Evolutionary conservation across 2,329 filamentous ascomycete genomes (phyloP).

Genomic region (Aspergillus terreus): DNA sequence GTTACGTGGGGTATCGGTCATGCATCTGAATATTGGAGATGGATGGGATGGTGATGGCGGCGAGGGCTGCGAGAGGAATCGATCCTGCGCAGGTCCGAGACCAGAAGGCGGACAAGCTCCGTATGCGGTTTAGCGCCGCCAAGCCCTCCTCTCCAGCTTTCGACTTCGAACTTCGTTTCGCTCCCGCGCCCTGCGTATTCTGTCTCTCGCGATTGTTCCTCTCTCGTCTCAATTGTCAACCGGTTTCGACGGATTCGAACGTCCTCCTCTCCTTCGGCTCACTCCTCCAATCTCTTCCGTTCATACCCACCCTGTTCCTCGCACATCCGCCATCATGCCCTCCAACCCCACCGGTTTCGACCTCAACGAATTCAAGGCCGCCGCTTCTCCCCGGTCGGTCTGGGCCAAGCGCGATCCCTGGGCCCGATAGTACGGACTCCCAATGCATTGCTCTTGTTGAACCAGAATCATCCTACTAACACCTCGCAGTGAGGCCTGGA

Average conservation of each 20-base stretch:
- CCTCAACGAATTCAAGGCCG: conserved; percentile 71
- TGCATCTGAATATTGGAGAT: conserved; percentile 14
- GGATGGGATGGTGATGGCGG: conserved; percentile 10
- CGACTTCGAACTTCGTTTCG: conserved; percentile 20
- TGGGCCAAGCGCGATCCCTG: conserved; percentile 57
- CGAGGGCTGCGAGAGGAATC: conserved; percentile 4
- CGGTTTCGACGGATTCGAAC: conserved; percentile 12
- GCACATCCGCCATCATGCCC: conserved; percentile 43
- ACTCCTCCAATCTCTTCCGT: neutral
- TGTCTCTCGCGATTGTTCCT: neutral
- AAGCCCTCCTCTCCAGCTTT: conserved; percentile 18
- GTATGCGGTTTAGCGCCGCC: conserved; percentile 32
- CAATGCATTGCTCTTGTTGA: neutral
- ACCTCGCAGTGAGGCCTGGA: conserved; percentile 77
- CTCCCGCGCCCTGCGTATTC: conserved; percentile 1
- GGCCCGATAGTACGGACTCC: conserved; percentile 53
- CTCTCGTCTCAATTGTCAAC: conserved; percentile 10
- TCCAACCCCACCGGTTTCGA: conserved; percentile 85
- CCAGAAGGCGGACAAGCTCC: conserved; percentile 8
- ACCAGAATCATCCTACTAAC: conserved; percentile 15
- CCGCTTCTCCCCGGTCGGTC: conserved; percentile 57
- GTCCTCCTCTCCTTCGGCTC: conserved; percentile 9
- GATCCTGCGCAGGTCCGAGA: conserved; percentile 21
- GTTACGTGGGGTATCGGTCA: conserved; percentile 11
- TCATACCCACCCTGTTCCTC: conserved; percentile 18